phyloP scores from a whole-genome alignment of 805 yeast species.

The Myxozyma neotropica region DNA sequence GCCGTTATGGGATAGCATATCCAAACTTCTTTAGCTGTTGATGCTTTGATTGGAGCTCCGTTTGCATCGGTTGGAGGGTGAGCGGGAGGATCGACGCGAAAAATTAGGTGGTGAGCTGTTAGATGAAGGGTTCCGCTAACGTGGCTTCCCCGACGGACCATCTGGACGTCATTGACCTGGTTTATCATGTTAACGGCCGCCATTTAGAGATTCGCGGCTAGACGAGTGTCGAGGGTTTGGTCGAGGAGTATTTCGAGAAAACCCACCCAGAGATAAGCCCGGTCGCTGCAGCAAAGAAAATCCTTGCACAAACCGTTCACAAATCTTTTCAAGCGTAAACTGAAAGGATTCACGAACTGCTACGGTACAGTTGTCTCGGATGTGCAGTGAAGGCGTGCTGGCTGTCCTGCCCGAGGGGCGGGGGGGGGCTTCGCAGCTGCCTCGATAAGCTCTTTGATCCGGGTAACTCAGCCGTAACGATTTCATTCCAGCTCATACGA shows the following conservation, averaged over 20 bases:
- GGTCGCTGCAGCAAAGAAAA: too few relatives aligned
- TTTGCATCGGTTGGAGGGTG: conserved; percentile 28
- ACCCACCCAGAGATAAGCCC: too few relatives aligned
- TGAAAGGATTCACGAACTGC: too few relatives aligned
- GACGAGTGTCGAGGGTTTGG: too few relatives aligned
- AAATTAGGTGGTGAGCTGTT: conserved; percentile 76
- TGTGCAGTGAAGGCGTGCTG: not conserved
- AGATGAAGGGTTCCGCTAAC: conserved; percentile 65
- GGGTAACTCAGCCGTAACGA: not conserved
- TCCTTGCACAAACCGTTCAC: too few relatives aligned
- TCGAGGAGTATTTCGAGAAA: too few relatives aligned
- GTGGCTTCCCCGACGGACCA: conserved; percentile 60
- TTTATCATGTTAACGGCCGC: conserved; percentile 29
- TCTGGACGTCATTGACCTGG: conserved; percentile 53
- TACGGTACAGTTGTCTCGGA: too few relatives aligned
- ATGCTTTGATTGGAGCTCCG: not conserved
- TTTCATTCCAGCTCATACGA: not conserved
- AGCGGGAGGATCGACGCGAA: conserved; percentile 41
- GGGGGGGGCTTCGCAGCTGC: not conserved
- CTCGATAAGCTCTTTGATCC: not conserved
- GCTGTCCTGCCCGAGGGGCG: too few relatives aligned
- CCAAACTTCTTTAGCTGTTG: conserved; percentile 70
- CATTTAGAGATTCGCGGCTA: not conserved
- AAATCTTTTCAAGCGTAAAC: too few relatives aligned
- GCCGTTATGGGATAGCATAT: conserved; percentile 76